Conservation (phyloP, 768 basidiomycete genomes). For the Suillus decipiens region DNA sequence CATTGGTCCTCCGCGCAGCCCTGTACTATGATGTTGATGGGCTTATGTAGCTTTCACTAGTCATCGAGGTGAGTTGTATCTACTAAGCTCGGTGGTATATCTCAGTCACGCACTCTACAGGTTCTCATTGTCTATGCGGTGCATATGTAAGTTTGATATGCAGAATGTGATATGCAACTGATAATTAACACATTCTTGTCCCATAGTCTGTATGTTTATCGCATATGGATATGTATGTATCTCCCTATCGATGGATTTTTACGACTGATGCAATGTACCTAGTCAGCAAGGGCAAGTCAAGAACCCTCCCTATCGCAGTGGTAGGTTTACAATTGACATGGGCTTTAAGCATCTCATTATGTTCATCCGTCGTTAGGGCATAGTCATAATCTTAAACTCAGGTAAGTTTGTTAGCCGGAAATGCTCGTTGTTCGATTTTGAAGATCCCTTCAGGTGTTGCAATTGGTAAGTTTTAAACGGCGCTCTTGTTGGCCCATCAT, state of each 20-base stretch:
- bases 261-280: background rate
- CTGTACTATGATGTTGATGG: background rate
- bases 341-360: background rate
- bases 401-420: too few relatives aligned
- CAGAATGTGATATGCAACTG: background rate
- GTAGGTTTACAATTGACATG: background rate
- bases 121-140: slow-evolving; percentile 1
- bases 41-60: background rate
- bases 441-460: too few relatives aligned
- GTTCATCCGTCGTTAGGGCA: too few relatives aligned
- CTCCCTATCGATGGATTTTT: background rate
- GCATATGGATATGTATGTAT: slow-evolving; percentile 9
- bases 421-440: too few relatives aligned
- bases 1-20: too few relatives aligned
- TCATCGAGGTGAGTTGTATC: background rate
- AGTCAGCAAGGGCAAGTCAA: slow-evolving; percentile 5
- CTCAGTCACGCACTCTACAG: background rate
- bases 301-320: background rate
- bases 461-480: too few relatives aligned
- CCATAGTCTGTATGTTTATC: slow-evolving; percentile 2
- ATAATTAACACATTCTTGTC: background rate
- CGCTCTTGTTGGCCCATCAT: too few relatives aligned
- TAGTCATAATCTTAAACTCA: too few relatives aligned
- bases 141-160: background rate
- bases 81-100: too few relatives aligned